phyloP scores from a whole-genome alignment of 345 rosid genomes.

The Hibiscus mutabilis region DNA sequence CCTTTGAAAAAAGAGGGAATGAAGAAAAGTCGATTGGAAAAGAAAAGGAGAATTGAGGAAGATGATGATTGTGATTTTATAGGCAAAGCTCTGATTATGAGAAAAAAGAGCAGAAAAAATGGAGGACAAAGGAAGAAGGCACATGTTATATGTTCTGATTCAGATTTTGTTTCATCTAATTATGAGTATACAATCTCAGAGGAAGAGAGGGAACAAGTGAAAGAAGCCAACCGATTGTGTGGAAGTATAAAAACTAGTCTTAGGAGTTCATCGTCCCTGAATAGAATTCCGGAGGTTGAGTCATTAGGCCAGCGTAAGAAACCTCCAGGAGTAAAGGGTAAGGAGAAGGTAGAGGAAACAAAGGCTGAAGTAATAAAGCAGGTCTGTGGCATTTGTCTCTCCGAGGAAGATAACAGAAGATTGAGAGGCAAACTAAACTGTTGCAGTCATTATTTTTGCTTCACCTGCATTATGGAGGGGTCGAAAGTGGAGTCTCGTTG shows the following conservation, averaged over 20 bases:
- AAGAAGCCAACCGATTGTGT: constrained; percentile 52
- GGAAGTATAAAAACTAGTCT: constrained; percentile 34
- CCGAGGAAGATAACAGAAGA: constrained; percentile 83
- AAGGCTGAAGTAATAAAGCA: constrained; percentile 47
- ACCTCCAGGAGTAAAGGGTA: constrained; percentile 47
- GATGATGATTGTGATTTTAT: constrained; percentile 46
- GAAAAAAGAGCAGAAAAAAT: constrained; percentile 37
- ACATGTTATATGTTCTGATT: constrained; percentile 50
- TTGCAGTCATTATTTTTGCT: constrained; percentile 93
- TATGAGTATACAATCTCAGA: constrained; percentile 78
- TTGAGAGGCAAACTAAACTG: constrained; percentile 75
- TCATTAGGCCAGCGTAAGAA: constrained; percentile 35
- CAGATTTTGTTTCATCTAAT: constrained; percentile 56
- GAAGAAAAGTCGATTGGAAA: constrained; percentile 32
- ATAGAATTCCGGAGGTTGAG: constrained; percentile 33
- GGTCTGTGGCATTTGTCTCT: constrained; percentile 88
- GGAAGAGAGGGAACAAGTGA: constrained; percentile 92
- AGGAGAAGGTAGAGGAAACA: constrained; percentile 68
- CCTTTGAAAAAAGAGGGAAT: constrained; percentile 36
- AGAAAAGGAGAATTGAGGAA: constrained; percentile 38
- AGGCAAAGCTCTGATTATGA: constrained; percentile 25
- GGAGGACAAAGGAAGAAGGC: constrained; percentile 27
- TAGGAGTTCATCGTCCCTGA: constrained; percentile 46
- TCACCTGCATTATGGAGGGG: constrained; percentile 96
- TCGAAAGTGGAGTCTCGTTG: constrained; percentile 97